A percentile compares a stretch with the other conserved stretches of the same genome.
Conservation (phyloP, 1,284 basidiomycete species). For the Vanrija humicola region DNA sequence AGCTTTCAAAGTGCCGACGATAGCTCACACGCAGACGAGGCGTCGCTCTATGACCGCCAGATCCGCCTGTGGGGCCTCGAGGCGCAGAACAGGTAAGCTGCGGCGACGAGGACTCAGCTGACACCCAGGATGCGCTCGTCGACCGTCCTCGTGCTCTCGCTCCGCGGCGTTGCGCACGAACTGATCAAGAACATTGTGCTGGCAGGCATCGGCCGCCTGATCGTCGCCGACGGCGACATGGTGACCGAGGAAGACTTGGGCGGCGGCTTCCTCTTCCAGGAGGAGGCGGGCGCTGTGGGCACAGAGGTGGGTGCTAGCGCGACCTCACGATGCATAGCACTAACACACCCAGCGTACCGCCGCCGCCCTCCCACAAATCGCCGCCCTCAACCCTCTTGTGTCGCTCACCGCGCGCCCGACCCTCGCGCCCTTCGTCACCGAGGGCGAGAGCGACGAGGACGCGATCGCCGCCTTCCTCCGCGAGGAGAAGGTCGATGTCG, state of each 20-base stretch:
- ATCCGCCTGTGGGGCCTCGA: conserved; percentile 97
- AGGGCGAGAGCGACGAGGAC: conserved; percentile 42
- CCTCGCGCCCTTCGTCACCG: conserved; percentile 53
- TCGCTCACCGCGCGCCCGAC: conserved; percentile 63
- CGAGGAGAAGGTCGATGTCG: conserved; percentile 62
- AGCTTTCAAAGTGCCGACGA: not conserved
- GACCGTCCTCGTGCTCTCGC: conserved; percentile 76
- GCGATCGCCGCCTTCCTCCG: conserved; percentile 60
- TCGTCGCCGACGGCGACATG: conserved; percentile 54
- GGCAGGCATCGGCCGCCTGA: conserved; percentile 57
- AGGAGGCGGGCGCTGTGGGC: conserved; percentile 74
- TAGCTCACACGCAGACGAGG: conserved; percentile 59
- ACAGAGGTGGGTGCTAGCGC: conserved; percentile 61
- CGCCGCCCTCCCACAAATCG: conserved; percentile 75
- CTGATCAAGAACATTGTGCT: conserved; percentile 82
- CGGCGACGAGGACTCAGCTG: conserved; percentile 1
- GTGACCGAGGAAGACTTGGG: conserved; percentile 72
- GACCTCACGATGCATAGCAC: not conserved
- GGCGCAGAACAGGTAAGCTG: conserved; percentile 80
- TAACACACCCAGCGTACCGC: conserved; percentile 64
- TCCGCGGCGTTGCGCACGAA: conserved; percentile 88
- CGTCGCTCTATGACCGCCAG: conserved; percentile 89
- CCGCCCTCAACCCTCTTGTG: conserved; percentile 88
- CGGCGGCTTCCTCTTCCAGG: conserved; percentile 88
- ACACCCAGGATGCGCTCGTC: conserved; percentile 80